Evolutionary conservation across 139 green algal species (phyloP), one percentile per base, ranked within the genome.

Genomic region (Micractinium sp.): DNA sequence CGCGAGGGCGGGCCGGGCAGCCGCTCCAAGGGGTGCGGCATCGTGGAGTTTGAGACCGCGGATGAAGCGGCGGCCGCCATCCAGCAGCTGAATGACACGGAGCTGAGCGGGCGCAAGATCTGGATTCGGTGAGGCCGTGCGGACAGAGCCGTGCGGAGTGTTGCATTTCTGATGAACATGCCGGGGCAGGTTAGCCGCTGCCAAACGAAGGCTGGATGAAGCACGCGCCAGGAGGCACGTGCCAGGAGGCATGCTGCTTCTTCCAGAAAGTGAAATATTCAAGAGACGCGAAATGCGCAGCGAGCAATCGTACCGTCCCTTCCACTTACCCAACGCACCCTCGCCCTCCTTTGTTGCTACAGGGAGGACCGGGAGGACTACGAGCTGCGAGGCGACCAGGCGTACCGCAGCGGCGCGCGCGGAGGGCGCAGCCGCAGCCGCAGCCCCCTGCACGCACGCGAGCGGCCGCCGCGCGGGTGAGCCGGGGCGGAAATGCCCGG

Each of bases 21-120:
- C 60, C 83, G 89, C 61, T 91, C 67, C 53, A 94, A 94, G 87
- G 87, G 74, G 79, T 84, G 80, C 86, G 47, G 95, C 56, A 93
- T 97, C 12, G 94, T 97, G n/a, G 95, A 98, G 90, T 98, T 96
- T 88, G 94, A 96, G 85, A 93, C 90, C 0, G 56, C 93, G 13
- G 93, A 96, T 29, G 90, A 95, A 77, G 95, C 96, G 2, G 89
- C 91, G 16, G 81, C 61, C 0, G 95, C 95, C n/a, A 97, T 98
- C 80, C 39, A 93, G 75, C 85, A 90, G 41, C 93, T 97, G 41
- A 92, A 97, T 66, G 90, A 93, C 25, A 89, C 87, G 31, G 89
- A 96, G 71, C 66, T 94, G 25, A 85, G 90, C 41, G 92, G 88
- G 13, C 38, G 90, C 20, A 86, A 92, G 66, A 77, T 92, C 33